Evolutionary conservation across 1,284 basidiomycete genomes (phyloP), one percentile per base, ranked within the genome.

Genomic region (Coniferiporia sulphurascens): DNA sequence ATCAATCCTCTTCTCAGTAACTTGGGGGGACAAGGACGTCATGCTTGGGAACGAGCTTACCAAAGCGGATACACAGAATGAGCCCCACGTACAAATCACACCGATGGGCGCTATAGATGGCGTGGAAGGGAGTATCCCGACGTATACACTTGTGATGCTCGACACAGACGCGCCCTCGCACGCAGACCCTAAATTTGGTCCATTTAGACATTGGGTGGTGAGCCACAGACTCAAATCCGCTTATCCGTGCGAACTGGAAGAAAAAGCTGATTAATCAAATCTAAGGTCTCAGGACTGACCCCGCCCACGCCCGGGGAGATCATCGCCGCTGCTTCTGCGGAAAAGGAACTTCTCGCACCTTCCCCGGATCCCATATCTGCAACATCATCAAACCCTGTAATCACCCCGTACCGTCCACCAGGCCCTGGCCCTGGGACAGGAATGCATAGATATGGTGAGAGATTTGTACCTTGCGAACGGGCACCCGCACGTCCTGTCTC

Each of bases 191-290:
- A 79, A 77, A 60, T 84, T 75, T 66, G 74, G 78, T 3, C 73
- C 83, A 53, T 87, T 83, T 72, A 75, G 85, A 59, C 86, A 88
- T 63, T 87, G 84, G 85, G 72, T 88, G 57, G 84, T 87, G 62
- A 66, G 82, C 74, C 7, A n/a, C 52, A 27, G 19, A n/a, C 41
- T 34, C n/a, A n/a, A 53, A 15, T 45, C 22, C 21, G 32, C 45
- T 35, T 51, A n/a, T 13, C 6, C 19, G 19, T 45, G 35, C 8
- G 34, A 38, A 36, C 44, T 17, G 45, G 22, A 45, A 35, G 6
- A 15, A 48, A 32, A 12, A 32, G 21, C 34, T 45, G 10, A 21
- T 27, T 27, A 27, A 27, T 27, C 27, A 38, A 36, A 27, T 17
- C 32, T 27, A 55, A 85, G 85, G 73, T 83, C n/a, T 81, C 81